phyloP scores from a whole-genome alignment of 1,284 basidiomycete species.

The Naganishia sp. region DNA sequence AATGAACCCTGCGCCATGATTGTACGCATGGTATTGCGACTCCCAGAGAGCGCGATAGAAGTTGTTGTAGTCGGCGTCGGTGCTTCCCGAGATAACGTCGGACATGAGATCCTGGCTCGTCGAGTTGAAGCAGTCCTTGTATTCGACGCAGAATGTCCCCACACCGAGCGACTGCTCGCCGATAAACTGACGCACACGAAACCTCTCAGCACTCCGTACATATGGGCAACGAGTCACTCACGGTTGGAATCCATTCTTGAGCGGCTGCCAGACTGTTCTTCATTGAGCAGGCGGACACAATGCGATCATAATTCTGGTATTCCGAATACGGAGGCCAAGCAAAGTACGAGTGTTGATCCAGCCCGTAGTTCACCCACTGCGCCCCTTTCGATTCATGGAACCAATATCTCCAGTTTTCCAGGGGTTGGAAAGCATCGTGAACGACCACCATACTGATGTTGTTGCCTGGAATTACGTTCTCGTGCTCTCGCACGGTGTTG shows the following conservation, averaged over 20 bases:
- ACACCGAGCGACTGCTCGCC: constrained; percentile 42
- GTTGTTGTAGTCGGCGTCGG: constrained; percentile 29
- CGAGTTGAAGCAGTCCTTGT: constrained; percentile 39
- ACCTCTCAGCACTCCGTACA: background rate
- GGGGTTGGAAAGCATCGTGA: constrained; percentile 48
- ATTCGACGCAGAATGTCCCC: constrained; percentile 44
- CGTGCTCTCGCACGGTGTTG: constrained; percentile 40
- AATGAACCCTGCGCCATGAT: constrained; percentile 42
- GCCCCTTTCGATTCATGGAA: constrained; percentile 38
- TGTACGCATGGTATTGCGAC: constrained; percentile 43
- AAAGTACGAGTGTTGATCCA: constrained; percentile 49
- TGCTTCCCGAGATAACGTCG: constrained; percentile 38
- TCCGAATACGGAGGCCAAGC: constrained; percentile 39
- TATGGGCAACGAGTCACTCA: constrained; percentile 23
- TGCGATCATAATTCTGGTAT: constrained; percentile 42
- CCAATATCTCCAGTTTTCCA: constrained; percentile 45
- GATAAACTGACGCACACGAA: constrained; percentile 34
- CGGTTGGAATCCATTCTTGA: constrained; percentile 39
- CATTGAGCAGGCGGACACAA: constrained; percentile 41
- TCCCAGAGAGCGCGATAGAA: constrained; percentile 47
- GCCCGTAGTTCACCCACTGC: constrained; percentile 44
- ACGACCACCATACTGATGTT: constrained; percentile 47
- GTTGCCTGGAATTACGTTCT: constrained; percentile 38
- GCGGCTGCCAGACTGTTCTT: constrained; percentile 36
- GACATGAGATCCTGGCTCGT: constrained; percentile 35